Base-by-base conservation (phyloP, 495 filamentous ascomycete genomes). In the Xylaria intraflava region DNA sequence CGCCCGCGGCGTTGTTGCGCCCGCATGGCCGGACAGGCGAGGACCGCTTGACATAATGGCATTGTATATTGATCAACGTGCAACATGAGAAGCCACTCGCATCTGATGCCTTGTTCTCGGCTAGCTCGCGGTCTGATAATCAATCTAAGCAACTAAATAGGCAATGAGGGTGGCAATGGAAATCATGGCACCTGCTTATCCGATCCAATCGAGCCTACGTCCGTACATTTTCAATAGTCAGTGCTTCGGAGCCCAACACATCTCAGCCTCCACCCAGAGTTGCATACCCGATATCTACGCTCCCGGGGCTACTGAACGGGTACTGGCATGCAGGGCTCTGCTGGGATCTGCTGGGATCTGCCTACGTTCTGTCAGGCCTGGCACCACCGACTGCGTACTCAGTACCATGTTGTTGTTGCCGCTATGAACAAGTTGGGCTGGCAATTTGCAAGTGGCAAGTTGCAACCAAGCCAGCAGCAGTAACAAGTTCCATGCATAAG, bases 141-240 rank as follows among this genome's bases (percentile, higher is more conserved):
- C 43, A 46, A 20, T 33, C 16, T 46, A 29, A 29, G 9, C 9
- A 29, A 29, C 2, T 10, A 24, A 8, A 2, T 7, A 4, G 3
- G 20, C 41, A 19, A 50, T 23, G 43, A 7, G 7, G 43, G 27
- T 46, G 26, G 39, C 9, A 24, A 24, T 48, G 46, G 24, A 12
- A 23, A 36, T 8, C 46, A 48, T 48, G 46, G 31, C 33, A 29
- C 40, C 44, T n/a, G 39, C 49, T 52, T 20, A 36, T 44, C 27
- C 24, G 26, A 19, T 35, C 49, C 38, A 20, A n/a, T n/a, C n/a
- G n/a, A n/a, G n/a, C n/a, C n/a, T n/a, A n/a, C n/a, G n/a, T n/a
- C n/a, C n/a, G n/a, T n/a, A n/a, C n/a, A n/a, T n/a, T n/a, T n/a
- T n/a, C n/a, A n/a, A n/a, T n/a, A n/a, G n/a, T n/a, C n/a, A 38